Evolutionary conservation across 208 protist species (phyloP), one percentile per base, ranked within the genome.

Genomic region (Leishmania guyanensis): DNA sequence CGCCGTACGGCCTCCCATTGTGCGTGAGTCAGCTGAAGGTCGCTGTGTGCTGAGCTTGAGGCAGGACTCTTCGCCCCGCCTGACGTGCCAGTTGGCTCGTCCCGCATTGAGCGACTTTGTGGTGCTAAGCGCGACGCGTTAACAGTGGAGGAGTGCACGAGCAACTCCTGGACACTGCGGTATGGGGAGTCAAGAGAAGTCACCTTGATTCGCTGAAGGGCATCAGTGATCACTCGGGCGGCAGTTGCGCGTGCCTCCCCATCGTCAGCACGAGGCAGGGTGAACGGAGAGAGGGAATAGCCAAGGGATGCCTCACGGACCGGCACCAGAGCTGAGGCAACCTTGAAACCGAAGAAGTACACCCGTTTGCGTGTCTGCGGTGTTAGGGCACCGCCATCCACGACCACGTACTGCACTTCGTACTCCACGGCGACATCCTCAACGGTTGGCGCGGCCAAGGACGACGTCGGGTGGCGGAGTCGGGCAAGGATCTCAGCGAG

Each of bases 311-410:
- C 39, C 33, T 16, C 29, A 50, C 39, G 39, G 16, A 14, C 54
- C 72, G 17, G 72, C 72, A 29, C 36, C 54, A 46, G 39, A 66
- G 74, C 20, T 16, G 77, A 43, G 50, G 58, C 78, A 36, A 39
- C 70, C 17, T 84, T 85, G 14, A 92, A 39, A 5, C 91, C 91
- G 53, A 95, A 64, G 75, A 97, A 92, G 84, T 93, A 95, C 29
- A 95, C 84, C 6, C 92, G 85, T 22, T 84, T 71, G 22, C 89
- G 87, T 16, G 83, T 89, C 76, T 95, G 91, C 56, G 92, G 94
- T 16, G 89, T 90, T n/a, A 92, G 85, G 48, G 88, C 65, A 16
- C 72, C 87, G 17, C 86, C 86, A 77, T 93, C 90, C 48, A 95
- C 79, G 26, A 95, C 86, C 12, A 89, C 81, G 46, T 90, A 78